Evolutionary conservation across 257 asterid species (phyloP).

Genomic region (Forsythia suspensa): DNA sequence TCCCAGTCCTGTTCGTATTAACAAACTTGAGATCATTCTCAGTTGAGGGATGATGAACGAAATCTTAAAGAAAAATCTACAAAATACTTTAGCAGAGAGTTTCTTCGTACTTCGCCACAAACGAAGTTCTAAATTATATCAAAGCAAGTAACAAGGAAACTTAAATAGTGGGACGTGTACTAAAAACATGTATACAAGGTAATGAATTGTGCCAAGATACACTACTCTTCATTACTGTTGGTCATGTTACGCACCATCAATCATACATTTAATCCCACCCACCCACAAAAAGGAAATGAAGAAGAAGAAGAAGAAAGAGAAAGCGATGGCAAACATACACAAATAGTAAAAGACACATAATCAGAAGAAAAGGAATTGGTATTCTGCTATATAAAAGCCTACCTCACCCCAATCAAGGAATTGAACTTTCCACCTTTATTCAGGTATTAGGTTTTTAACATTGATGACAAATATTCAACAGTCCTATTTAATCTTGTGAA

Average conservation of each 20-base stretch:
- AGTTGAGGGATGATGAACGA: not conserved
- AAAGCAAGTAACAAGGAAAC: not conserved
- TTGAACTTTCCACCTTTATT: not conserved
- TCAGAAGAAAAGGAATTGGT: not conserved
- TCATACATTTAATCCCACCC: not conserved
- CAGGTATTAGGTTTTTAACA: not conserved
- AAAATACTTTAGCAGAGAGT: not conserved
- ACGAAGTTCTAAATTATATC: not conserved
- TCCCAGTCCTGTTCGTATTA: constrained; percentile 79
- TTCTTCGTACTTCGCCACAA: not conserved
- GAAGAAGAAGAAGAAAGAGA: too few species aligned
- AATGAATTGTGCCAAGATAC: not conserved
- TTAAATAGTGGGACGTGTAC: not conserved
- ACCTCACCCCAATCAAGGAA: not conserved
- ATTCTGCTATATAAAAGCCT: not conserved
- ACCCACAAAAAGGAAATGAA: not conserved
- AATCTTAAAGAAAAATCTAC: not conserved
- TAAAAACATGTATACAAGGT: not conserved
- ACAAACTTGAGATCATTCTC: constrained; percentile 10
- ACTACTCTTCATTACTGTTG: not conserved
- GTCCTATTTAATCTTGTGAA: not conserved
- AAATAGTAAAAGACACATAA: not conserved
- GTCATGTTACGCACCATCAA: not conserved
- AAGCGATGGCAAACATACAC: too few species aligned
- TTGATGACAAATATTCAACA: not conserved